Conservation (phyloP, 2,329 filamentous ascomycete genomes). For the Fusarium secorum region DNA sequence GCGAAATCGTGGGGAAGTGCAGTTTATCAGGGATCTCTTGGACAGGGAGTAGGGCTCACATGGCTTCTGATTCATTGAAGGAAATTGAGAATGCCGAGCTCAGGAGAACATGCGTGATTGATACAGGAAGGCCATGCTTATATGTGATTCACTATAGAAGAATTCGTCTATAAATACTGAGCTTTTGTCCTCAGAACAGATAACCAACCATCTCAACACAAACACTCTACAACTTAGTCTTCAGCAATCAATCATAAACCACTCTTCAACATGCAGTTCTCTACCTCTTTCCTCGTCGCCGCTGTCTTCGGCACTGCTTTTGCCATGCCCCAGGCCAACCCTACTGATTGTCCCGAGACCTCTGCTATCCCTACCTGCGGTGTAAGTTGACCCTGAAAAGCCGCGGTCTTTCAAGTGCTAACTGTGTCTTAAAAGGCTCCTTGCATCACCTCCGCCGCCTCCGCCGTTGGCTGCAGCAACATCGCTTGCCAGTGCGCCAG, state of each 20-base stretch:
- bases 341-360: slow-evolving; percentile 26
- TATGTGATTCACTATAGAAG: neutral
- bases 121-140: neutral
- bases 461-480: slow-evolving; percentile 26
- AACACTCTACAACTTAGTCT: neutral
- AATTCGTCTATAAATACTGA: neutral
- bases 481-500: slow-evolving; percentile 30
- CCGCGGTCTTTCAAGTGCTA: neutral
- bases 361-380: slow-evolving; percentile 34
- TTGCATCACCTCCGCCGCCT: slow-evolving; percentile 28
- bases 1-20: neutral
- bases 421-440: slow-evolving; percentile 1
- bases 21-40: neutral
- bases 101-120: neutral
- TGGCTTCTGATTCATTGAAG: neutral
- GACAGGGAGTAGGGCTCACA: neutral
- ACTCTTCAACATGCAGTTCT: slow-evolving; percentile 19
- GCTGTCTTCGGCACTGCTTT: slow-evolving; percentile 17
- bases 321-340: slow-evolving; percentile 22
- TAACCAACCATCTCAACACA: neutral
- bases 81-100: neutral
- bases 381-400: neutral
- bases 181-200: neutral
- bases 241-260: neutral
- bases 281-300: slow-evolving; percentile 12